Evolutionary conservation across 208 protist genomes (phyloP), one percentile per base, ranked within the genome.

Genomic region (Wallacemonas collosoma): DNA sequence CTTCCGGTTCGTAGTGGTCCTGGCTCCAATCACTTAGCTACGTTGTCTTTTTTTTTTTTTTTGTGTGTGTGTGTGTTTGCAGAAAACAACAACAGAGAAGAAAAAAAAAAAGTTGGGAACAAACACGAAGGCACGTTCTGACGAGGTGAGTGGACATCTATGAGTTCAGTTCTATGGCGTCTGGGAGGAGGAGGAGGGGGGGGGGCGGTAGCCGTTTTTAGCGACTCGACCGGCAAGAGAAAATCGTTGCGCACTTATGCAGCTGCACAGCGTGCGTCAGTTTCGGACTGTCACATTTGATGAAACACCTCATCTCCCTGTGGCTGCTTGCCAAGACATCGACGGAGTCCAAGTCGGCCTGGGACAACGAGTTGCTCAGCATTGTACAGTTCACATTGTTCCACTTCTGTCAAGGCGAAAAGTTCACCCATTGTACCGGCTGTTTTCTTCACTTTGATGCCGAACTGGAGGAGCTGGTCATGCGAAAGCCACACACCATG

Each of bases 351-450:
- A 36, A 97, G 72, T 48, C 93, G 71, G 2, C 93, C 93, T 60
- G 93, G 93, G 35, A 93, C 87, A 47, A 68, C 71, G 6, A 97
- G 82, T 68, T 97, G 93, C 50, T 97, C 90, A 0, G 90, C 90
- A 66, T 97, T 97, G 72, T 90, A 91, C 55, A 97, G 72, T 71
- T 90, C 88, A 85, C 88, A 97, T 69, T 94, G 86, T 1, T 95
- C 87, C 51, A 91, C 74, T 51, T 97, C 93, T 1, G 89, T 85
- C 38, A 95, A 48, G 2, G 80, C 76, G 68, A 91, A 93, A 11
- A 78, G 64, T 7, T 73, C 65, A 53, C 43, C 62, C 61, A 70
- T 61, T 54, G 43, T 26, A n/a, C 63, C 47, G 47, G 15, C 64
- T 48, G 73, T 51, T 78, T 73, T 40, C 75, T 83, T 73, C 5